phyloP scores from a whole-genome alignment of 345 rosid species.

The Hypericum perforatum region DNA sequence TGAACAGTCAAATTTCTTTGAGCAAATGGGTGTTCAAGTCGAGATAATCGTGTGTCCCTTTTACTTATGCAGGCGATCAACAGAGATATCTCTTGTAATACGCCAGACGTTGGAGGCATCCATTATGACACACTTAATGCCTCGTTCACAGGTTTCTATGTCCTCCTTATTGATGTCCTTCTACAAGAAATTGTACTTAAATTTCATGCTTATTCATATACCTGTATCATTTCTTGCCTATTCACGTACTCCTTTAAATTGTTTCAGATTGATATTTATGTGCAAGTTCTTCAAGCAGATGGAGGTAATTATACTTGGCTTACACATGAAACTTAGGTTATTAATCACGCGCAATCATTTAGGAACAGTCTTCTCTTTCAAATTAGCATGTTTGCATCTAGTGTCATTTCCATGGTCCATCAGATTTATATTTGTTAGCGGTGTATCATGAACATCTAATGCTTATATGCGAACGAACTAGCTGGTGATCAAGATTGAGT shows the following conservation, averaged over 20 bases:
- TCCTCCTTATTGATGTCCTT: not conserved
- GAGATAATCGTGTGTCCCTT: not conserved
- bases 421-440: too few relatives aligned
- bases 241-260: not conserved
- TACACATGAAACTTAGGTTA: too few relatives aligned
- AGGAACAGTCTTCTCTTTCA: too few relatives aligned
- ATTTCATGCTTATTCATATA: constrained; percentile 3
- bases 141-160: constrained; percentile 75
- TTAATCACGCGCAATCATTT: too few relatives aligned
- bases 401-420: too few relatives aligned
- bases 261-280: constrained; percentile 81
- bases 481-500: too few relatives aligned
- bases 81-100: constrained; percentile 80
- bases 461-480: too few relatives aligned
- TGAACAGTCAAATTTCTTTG: too few relatives aligned
- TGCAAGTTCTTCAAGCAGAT: constrained; percentile 96
- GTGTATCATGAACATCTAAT: too few relatives aligned
- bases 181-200: not conserved
- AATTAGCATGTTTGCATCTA: too few relatives aligned
- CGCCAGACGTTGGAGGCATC: constrained; percentile 95
- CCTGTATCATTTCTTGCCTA: constrained; percentile 6
- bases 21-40: too few relatives aligned
- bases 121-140: constrained; percentile 72
- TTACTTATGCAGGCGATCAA: constrained; percentile 54
- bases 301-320: constrained; percentile 47